These are phyloP conservation scores for Ascocoryne sarcoides DNA, from an alignment of 2,329 filamentous ascomycete genomes.

Conservation along the genomic window DNA sequence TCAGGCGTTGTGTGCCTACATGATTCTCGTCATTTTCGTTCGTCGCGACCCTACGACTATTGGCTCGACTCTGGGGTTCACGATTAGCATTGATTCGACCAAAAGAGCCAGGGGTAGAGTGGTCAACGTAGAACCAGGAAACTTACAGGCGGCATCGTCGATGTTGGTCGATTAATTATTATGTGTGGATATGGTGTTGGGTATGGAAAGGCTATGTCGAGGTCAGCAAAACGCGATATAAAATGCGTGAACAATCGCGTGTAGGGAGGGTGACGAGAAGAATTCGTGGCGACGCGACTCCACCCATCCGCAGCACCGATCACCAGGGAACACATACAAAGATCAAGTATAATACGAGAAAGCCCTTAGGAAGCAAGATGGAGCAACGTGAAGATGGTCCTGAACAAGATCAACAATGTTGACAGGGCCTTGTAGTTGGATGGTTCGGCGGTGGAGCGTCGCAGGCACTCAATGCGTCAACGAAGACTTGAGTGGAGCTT, in stretches of 20 bases:
- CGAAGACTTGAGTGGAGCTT: slow-evolving; percentile 9
- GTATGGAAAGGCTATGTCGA: slow-evolving; percentile 11
- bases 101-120: background rate
- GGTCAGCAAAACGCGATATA: slow-evolving; percentile 24
- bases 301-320: background rate
- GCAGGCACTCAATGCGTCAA: slow-evolving; percentile 14
- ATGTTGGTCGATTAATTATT: slow-evolving; percentile 28
- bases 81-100: slow-evolving; percentile 30
- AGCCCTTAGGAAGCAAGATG: slow-evolving; percentile 8
- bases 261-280: slow-evolving; percentile 1
- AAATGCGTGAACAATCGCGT: slow-evolving; percentile 19
- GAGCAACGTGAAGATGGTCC: slow-evolving; percentile 6
- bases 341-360: slow-evolving; percentile 5
- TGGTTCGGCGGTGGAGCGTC: slow-evolving; percentile 7
- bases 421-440: slow-evolving; percentile 9
- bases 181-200: slow-evolving; percentile 14
- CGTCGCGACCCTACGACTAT: slow-evolving; percentile 65
- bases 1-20: slow-evolving; percentile 66
- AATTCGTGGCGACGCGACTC: slow-evolving; percentile 18
- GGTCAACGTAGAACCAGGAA: background rate
- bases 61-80: slow-evolving; percentile 49
- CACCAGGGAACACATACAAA: slow-evolving; percentile 18
- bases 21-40: slow-evolving; percentile 95
- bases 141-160: slow-evolving; percentile 48
- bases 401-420: slow-evolving; percentile 22